Conservation (phyloP, 2,329 filamentous ascomycete genomes). For the Trichoderma cornu-damae region DNA sequence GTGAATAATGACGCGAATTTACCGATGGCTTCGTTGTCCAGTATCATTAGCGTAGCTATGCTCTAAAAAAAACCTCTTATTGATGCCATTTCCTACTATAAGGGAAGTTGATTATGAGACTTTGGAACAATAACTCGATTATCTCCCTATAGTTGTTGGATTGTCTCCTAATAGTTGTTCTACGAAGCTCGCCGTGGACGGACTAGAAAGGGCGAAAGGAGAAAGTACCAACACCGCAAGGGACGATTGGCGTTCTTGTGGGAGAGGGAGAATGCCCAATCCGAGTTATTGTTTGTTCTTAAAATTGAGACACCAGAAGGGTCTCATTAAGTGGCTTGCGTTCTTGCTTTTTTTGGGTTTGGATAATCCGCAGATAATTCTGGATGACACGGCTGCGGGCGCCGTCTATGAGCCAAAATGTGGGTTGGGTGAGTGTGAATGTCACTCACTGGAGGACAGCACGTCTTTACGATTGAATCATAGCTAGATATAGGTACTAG, state of each 20-base stretch:
- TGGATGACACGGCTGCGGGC: background rate
- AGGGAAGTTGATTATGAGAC: background rate
- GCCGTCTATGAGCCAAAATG: background rate
- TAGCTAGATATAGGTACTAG: background rate
- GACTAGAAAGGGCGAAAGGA: slow-evolving; percentile 40
- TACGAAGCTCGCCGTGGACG: slow-evolving; percentile 28
- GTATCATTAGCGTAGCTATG: background rate
- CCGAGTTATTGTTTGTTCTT: background rate
- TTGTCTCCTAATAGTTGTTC: background rate
- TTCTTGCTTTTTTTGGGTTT: background rate
- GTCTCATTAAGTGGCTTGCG: background rate
- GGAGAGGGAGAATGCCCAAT: background rate
- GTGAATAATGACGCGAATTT: slow-evolving; percentile 4
- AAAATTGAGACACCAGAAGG: background rate
- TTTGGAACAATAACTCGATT: background rate
- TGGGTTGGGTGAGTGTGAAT: background rate
- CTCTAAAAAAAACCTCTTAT: background rate
- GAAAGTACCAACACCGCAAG: slow-evolving; percentile 38
- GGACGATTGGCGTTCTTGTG: slow-evolving; percentile 20
- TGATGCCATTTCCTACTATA: background rate
- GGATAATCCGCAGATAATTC: background rate
- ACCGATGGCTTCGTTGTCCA: background rate
- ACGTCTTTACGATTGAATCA: background rate
- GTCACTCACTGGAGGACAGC: slow-evolving; percentile 1
- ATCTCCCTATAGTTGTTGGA: background rate